Percentiles rank a stretch among this genome's conserved stretches.
These are phyloP conservation scores for Podosphaera leucotricha DNA, from an alignment of 2,329 filamentous ascomycete genomes.

Conservation along the genomic window DNA sequence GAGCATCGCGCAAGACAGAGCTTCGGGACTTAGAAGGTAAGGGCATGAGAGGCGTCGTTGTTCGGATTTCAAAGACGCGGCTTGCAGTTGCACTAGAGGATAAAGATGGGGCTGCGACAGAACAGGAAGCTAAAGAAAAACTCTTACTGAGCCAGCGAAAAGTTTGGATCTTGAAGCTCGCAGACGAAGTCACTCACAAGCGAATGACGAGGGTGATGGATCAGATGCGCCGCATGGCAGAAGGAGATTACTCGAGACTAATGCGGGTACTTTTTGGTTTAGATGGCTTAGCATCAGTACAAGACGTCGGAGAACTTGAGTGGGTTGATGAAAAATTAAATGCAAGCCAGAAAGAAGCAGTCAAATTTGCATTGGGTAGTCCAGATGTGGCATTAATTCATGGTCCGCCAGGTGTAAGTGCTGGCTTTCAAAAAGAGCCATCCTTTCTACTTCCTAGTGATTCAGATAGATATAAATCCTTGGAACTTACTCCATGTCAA, in stretches of 20 bases:
- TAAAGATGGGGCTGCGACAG: constrained; percentile 21
- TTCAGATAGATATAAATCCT: neutral
- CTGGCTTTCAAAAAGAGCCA: neutral
- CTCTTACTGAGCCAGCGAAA: constrained; percentile 18
- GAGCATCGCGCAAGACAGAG: constrained; percentile 33
- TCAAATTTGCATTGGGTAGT: constrained; percentile 63
- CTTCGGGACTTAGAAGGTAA: constrained; percentile 45
- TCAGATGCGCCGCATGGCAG: constrained; percentile 31
- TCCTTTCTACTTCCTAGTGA: neutral
- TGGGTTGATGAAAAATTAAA: constrained; percentile 41
- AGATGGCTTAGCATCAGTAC: constrained; percentile 26
- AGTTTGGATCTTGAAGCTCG: constrained; percentile 42
- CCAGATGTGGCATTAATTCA: constrained; percentile 75
- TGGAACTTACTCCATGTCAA: neutral
- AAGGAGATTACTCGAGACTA: constrained; percentile 33
- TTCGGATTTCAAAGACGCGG: constrained; percentile 31
- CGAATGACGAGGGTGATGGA: constrained; percentile 41
- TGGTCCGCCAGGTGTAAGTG: constrained; percentile 57
- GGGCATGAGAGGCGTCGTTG: constrained; percentile 47
- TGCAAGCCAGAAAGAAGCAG: constrained; percentile 42
- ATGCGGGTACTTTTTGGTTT: constrained; percentile 39
- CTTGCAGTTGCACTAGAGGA: constrained; percentile 49
- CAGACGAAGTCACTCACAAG: constrained; percentile 43
- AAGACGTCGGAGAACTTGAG: constrained; percentile 24
- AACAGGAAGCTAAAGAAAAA: constrained; percentile 31